phyloP scores from a whole-genome alignment of 2,329 filamentous ascomycete species.

The Fusarium temperatum region DNA sequence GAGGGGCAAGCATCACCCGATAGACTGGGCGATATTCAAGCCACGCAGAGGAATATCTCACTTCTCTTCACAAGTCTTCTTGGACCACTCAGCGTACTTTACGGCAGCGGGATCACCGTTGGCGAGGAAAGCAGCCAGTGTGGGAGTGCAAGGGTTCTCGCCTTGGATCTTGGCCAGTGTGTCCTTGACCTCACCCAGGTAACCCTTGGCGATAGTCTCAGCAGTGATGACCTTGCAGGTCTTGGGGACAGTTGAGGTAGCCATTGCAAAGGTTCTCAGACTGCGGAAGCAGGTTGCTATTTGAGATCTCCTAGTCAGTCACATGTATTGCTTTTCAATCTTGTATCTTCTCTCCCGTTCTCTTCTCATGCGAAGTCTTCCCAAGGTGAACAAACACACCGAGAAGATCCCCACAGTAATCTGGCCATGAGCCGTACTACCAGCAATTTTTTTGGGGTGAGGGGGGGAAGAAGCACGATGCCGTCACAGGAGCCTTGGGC shows the following conservation, averaged over 20 bases:
- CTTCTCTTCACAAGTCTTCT: conserved; percentile 96
- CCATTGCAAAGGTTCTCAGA: conserved; percentile 39
- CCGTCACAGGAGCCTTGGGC: conserved; percentile 7
- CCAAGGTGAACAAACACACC: conserved; percentile 22
- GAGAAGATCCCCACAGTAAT: conserved; percentile 35
- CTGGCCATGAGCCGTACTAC: conserved; percentile 24
- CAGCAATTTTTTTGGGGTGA: conserved; percentile 9
- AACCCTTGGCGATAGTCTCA: conserved; percentile 82
- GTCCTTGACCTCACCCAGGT: conserved; percentile 80
- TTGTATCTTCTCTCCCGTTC: neutral
- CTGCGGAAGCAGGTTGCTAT: conserved; percentile 6
- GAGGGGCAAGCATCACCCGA: conserved; percentile 28
- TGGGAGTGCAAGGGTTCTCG: conserved; percentile 65
- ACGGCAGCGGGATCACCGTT: conserved; percentile 90
- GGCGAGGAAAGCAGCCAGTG: conserved; percentile 89
- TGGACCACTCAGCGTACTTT: conserved; percentile 97
- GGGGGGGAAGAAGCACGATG: conserved; percentile 1
- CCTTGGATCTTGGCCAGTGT: conserved; percentile 77
- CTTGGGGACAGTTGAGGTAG: conserved; percentile 57
- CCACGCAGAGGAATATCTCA: conserved; percentile 60
- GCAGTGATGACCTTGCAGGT: conserved; percentile 95
- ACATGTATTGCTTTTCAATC: conserved; percentile 8
- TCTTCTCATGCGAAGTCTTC: neutral
- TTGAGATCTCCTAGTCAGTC: conserved; percentile 22
- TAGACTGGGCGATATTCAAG: conserved; percentile 31